Evolutionary conservation across 139 green algal genomes (phyloP), one percentile per base, ranked within the genome.

Genomic region (Chlorella vulgaris): DNA sequence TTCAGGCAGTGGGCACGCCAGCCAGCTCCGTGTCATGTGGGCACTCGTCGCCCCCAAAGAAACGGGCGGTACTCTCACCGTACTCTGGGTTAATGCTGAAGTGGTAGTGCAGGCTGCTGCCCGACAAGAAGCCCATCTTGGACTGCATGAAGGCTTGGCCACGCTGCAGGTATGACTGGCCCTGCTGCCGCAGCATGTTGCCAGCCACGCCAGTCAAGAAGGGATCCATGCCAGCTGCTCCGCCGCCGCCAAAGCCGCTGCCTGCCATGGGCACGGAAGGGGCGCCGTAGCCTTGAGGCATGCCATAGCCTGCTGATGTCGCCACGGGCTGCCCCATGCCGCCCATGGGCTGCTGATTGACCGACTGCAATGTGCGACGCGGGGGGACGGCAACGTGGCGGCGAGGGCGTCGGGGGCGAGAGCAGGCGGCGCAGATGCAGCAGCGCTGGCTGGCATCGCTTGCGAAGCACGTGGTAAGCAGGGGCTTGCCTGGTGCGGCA

Each of bases 81-180:
- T 98, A 99, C 13, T 90, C 76, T 7, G 88, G 86, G 53, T 84
- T 97, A 74, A 99, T 90, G 42, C 89, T 90, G 87, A 99, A 99
- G 78, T 96, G 92, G 61, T 96, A 96, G 65, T 93, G 92, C 47
- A 97, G 82, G 0, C 88, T 82, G 2, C 89, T 88, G 13, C 91
- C 92, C 2, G 92, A 93, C 42, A 98, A 79, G 74, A 96, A 95
- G 3, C 88, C 84, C 81, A 93, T 91, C 31, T 85, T 88, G n/a
- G 76, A 84, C 78, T 91, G 85, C 71, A 92, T 75, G 38, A 87
- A 91, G 13, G 74, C 80, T 40, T 91, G 85, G 28, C 87, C 86
- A 1, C 87, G 77, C 68, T 89, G 74, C 26, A 92, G 50, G 76
- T 92, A 92, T 4, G 69, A 84, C 61, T 82, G 73, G 4, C 88